These are phyloP conservation scores for Phytophthora palmivora DNA, from an alignment of 352 stramenopile species.

Conservation along the genomic window DNA sequence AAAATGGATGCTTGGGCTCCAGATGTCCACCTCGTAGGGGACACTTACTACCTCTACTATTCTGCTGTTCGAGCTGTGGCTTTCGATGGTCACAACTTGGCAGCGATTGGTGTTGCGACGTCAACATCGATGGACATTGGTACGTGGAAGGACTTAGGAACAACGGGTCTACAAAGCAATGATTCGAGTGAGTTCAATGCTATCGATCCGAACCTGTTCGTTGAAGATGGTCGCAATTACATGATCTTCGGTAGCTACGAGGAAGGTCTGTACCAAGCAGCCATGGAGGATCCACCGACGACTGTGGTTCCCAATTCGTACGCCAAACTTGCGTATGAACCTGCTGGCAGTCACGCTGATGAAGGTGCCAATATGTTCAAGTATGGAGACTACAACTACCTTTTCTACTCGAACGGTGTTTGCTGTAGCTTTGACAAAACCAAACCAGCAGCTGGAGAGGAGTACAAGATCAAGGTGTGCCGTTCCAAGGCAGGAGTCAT, in stretches of 20 bases:
- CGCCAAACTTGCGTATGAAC: conserved; percentile 34
- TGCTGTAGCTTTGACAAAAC: no score
- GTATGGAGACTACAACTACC: conserved; percentile 31
- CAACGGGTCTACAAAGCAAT: conserved; percentile 24
- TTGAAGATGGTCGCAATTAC: conserved; percentile 21
- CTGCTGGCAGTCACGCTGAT: conserved; percentile 14
- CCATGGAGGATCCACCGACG: conserved; percentile 20
- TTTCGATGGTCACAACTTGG: conserved; percentile 31
- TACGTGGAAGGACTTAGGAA: conserved; percentile 31
- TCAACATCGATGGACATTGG: conserved; percentile 30
- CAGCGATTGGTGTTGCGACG: conserved; percentile 22
- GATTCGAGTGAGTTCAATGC: conserved; percentile 31
- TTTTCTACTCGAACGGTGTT: conserved; percentile 40
- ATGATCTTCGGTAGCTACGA: conserved; percentile 37
- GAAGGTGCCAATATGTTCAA: conserved; percentile 41
- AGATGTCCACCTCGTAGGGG: conserved; percentile 25
- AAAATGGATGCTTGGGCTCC: conserved; percentile 32
- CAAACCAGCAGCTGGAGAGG: no score
- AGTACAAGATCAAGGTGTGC: no score
- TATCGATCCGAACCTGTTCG: conserved; percentile 33
- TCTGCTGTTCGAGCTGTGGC: conserved; percentile 19
- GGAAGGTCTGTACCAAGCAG: conserved; percentile 22
- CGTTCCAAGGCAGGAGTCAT: no score
- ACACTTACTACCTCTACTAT: conserved; percentile 42
- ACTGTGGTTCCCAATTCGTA: conserved; percentile 9